Base-by-base conservation (phyloP, 371 early-diverging fungal genomes). In the Mortierella polycephala region DNA sequence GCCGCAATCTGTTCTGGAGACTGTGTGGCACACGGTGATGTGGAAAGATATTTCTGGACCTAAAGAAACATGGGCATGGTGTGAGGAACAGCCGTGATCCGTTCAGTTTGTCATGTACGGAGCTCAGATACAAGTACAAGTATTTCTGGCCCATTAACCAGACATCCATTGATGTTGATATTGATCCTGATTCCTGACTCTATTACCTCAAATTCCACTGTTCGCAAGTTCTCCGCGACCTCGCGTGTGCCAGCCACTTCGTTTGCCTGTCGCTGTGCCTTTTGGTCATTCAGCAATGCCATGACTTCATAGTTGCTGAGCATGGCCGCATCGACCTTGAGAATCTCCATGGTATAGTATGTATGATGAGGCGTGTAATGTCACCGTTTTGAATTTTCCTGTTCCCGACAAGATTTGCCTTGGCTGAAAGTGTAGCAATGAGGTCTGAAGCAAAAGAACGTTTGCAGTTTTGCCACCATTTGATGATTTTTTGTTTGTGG, bases 161-260 rank as follows among this genome's bases (percentile, higher is more conserved):
- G 30, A 4, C 30, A 30, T 30, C 30, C 30, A 30, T 30, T 30
- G 30, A 30, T 30, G 4, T 30, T 30, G 30, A 58, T 42, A 14
- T 12, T 41, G 41, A 40, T 20, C 9, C 18, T 20, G 42, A 4
- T 37, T n/a, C 52, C 20, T 16, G 13, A 39, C 9, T 46, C 9
- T 64, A 18, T 61, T 80, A 80, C 82, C 82, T 82, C 82, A 54
- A 82, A 82, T 57, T 79, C 80, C 23, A 82, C 67, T 8, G 82
- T 82, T 9, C 71, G 70, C 55, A 82, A 55, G 66, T 82, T 82
- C 64, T 79, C 80, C 18, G 74, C 75, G 3, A 65, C 71, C 21
- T 74, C 81, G 13, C 67, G 58, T 11, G 80, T 62, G 10, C 75
- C 80, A 13, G 65, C 69, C 5, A 74, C 75, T 20, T 72, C 74